Evolutionary conservation across 1,284 basidiomycete species (phyloP).

Genomic region (Rhodofomes roseus): DNA sequence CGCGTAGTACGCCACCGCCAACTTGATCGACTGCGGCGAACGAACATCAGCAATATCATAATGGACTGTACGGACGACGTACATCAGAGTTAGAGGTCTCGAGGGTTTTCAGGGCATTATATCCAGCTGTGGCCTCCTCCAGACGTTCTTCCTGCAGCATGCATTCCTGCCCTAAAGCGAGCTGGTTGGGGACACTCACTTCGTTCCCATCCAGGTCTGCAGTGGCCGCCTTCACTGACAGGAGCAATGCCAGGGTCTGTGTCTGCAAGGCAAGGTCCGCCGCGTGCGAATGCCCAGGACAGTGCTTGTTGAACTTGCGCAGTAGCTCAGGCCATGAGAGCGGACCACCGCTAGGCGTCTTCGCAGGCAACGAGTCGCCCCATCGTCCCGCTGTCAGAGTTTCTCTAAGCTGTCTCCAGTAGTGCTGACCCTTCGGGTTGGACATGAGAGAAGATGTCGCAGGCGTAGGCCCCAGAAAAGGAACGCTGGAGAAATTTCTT

Average conservation of each 20-base stretch:
- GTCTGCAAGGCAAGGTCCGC: slow-evolving; percentile 66
- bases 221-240: slow-evolving; percentile 40
- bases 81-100: slow-evolving; percentile 58
- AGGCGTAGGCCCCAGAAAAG: no score
- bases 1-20: slow-evolving; percentile 71
- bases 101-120: slow-evolving; percentile 47
- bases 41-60: background rate
- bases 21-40: slow-evolving; percentile 46
- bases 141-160: slow-evolving; percentile 48
- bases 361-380: slow-evolving; percentile 58
- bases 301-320: slow-evolving; percentile 89
- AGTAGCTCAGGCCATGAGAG: slow-evolving; percentile 80
- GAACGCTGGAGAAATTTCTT: no score
- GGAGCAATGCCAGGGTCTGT: slow-evolving; percentile 56
- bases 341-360: slow-evolving; percentile 49
- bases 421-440: slow-evolving; percentile 62
- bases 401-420: slow-evolving; percentile 67
- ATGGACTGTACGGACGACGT: slow-evolving; percentile 28
- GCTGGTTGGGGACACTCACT: slow-evolving; percentile 29
- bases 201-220: slow-evolving; percentile 41
- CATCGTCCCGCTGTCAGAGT: slow-evolving; percentile 69
- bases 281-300: slow-evolving; percentile 54
- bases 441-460: slow-evolving; percentile 26
- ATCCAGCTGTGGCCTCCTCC: slow-evolving; percentile 50
- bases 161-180: slow-evolving; percentile 54